Evolutionary conservation across 140 eudicot genomes (phyloP), one percentile per base, ranked within the genome.

Genomic region (Cichorium intybus): DNA sequence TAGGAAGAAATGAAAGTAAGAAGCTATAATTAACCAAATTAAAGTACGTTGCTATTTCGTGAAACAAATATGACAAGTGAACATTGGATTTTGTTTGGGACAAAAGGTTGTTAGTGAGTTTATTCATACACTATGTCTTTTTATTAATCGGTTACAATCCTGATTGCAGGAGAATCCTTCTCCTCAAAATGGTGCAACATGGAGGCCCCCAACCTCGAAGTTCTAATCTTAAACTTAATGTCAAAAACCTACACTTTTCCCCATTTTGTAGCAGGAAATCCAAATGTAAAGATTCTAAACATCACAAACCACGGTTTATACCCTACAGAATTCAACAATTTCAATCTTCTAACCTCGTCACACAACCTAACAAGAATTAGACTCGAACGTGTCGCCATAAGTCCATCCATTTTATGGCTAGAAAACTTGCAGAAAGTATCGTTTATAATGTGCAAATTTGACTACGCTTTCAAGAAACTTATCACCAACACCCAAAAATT

Each of bases 261-360:
- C n/a, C 49, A 62, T 15, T 82, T 82, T 69, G 15, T 82, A 43
- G 21, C 10, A 14, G 61, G 46, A 27, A 75, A 62, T 73, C 45
- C 46, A 53, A 57, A 78, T 21, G 15, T 82, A 17, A 78, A 62
- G 68, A 60, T 82, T 70, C 53, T 82, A 37, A 78, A 74, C 35
- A 31, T 78, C 79, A 78, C 84, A 63, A 82, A 82, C 76, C 75
- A 82, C 45, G 81, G 84, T 16, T 62, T 60, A 66, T 66, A 58
- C 60, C 72, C 76, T 14, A 71, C 81, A 10, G 20, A 69, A 4
- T 9, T 81, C 39, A 18, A 60, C 23, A 27, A 66, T 56, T 61
- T 70, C 56, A 46, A 46, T 10, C 60, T 47, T 16, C 60, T 81
- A 28, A 66, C 78, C 1, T 62, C 24, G 64, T 23, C 70, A 66